Evolutionary conservation across 176 grass and related monocot species (phyloP).

Genomic region (Bromus sterilis): DNA sequence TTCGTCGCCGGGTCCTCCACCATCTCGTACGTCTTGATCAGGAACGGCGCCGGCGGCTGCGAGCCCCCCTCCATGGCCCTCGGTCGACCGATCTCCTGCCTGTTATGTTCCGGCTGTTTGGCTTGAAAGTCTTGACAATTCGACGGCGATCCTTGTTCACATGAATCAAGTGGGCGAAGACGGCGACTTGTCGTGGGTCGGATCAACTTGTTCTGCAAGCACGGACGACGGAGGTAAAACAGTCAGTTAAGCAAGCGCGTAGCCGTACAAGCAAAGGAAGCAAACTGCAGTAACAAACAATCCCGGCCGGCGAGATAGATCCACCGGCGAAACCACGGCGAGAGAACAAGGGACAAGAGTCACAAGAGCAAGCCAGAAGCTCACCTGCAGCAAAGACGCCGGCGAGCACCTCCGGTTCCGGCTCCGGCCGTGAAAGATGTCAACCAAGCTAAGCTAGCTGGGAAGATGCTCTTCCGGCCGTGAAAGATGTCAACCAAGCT

Average conservation of each 20-base stretch:
- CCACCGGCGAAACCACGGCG: no score
- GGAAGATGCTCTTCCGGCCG: no score
- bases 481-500: no score
- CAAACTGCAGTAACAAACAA: not conserved
- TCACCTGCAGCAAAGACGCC: not conserved
- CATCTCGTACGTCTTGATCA: conserved; percentile 85
- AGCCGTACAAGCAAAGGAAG: not conserved
- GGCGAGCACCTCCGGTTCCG: not conserved
- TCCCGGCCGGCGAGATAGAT: no score
- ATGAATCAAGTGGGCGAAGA: not conserved
- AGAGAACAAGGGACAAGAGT: not conserved
- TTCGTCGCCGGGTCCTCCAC: conserved; percentile 63
- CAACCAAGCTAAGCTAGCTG: not conserved
- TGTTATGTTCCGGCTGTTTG: no score
- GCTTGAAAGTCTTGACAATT: not conserved
- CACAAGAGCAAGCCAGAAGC: no score
- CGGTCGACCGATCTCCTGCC: not conserved
- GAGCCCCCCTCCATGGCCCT: conserved; percentile 16
- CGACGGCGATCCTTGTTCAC: not conserved
- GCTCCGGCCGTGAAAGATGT: not conserved
- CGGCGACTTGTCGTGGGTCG: not conserved
- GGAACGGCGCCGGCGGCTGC: conserved; percentile 52
- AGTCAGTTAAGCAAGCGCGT: not conserved
- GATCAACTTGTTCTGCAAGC: conserved; percentile 20
- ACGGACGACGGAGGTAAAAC: not conserved